Evolutionary conservation across 441 rosid species (phyloP).

Genomic region (Corymbia citriodora): DNA sequence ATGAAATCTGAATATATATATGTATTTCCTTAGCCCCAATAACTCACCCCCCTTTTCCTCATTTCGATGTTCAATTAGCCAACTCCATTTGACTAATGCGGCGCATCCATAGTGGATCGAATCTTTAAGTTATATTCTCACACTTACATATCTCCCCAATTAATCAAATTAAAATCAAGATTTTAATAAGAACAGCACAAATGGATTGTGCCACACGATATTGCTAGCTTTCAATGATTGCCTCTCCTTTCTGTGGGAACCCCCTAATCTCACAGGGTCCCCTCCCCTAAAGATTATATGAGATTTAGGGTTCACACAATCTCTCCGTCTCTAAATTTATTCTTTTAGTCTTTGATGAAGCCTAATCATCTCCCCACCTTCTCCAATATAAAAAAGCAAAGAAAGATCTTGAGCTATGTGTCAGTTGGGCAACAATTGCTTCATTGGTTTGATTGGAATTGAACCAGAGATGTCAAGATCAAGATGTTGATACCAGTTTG

Average conservation of each 20-base stretch:
- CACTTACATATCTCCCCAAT: constrained; percentile 23
- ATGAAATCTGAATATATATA: constrained; percentile 30
- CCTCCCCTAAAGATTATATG: constrained; percentile 16
- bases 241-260: constrained; percentile 25
- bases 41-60: neutral
- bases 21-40: constrained; percentile 1
- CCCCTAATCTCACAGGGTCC: constrained; percentile 33
- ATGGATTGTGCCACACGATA: constrained; percentile 13
- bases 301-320: neutral
- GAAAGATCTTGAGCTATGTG: neutral
- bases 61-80: constrained; percentile 18
- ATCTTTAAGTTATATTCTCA: constrained; percentile 14
- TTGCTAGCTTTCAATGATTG: constrained; percentile 37
- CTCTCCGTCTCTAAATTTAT: neutral
- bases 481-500: neutral
- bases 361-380: constrained; percentile 35
- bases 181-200: neutral
- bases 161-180: neutral
- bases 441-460: neutral
- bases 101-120: constrained; percentile 14
- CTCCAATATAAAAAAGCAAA: constrained; percentile 5
- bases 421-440: neutral
- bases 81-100: constrained; percentile 37
- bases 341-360: constrained; percentile 15
- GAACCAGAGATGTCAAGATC: neutral